phyloP scores from a whole-genome alignment of 192 early-diverging fungal species.

The Rhizophagus sp. region DNA sequence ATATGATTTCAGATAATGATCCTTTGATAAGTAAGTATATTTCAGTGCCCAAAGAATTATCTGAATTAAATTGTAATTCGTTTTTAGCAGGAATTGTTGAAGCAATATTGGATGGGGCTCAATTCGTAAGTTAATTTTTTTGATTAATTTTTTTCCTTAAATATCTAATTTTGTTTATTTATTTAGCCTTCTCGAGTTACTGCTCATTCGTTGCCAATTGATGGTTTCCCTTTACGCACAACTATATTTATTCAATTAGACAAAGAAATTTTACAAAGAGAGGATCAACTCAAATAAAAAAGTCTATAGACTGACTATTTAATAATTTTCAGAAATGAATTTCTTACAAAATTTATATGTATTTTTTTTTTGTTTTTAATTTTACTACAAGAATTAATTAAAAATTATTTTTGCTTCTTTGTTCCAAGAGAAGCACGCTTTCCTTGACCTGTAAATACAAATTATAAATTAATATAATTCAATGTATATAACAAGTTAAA shows the following conservation, averaged over 20 bases:
- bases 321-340: too few species aligned
- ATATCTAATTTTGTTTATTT: not conserved
- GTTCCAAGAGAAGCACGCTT: not conserved
- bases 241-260: slow-evolving; percentile 98
- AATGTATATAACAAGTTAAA: not conserved
- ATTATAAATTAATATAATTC: not conserved
- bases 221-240: slow-evolving; percentile 84
- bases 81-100: slow-evolving; percentile 97
- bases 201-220: slow-evolving; percentile 88
- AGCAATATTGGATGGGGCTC: slow-evolving; percentile 86
- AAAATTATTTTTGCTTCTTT: not conserved
- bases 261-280: slow-evolving; percentile 72
- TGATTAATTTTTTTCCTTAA: not conserved
- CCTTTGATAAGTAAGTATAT: slow-evolving; percentile 88
- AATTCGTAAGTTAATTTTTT: slow-evolving; percentile 70
- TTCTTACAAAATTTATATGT: too few species aligned
- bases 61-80: slow-evolving; percentile 89
- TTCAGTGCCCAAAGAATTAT: slow-evolving; percentile 91
- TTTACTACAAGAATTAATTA: not conserved
- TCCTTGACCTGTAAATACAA: not conserved
- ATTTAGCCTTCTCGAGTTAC: slow-evolving; percentile 81
- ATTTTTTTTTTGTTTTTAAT: too few species aligned
- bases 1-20: slow-evolving; percentile 99
- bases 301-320: not conserved
- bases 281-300: slow-evolving; percentile 63